phyloP scores from a whole-genome alignment of 495 filamentous ascomycete species.

The Penicillium goetzii region DNA sequence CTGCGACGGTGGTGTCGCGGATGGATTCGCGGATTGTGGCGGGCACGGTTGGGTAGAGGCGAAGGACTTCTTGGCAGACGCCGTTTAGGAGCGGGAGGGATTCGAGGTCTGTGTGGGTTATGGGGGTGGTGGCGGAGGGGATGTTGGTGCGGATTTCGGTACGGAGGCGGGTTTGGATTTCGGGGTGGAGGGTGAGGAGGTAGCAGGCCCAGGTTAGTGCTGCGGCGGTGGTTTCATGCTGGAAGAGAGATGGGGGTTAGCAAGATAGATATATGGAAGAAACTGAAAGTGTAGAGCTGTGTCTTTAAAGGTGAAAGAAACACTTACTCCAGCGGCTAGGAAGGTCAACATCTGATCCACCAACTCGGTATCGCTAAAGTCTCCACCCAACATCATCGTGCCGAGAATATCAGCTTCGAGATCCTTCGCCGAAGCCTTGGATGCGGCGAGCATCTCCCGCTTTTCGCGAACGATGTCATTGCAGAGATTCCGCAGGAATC shows the following conservation, averaged over 20 bases:
- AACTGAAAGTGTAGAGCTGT: not conserved
- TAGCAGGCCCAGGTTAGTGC: slow-evolving; percentile 58
- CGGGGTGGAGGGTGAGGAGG: slow-evolving; percentile 51
- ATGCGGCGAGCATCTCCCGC: slow-evolving; percentile 51
- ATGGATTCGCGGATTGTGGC: slow-evolving; percentile 52
- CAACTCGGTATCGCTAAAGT: slow-evolving; percentile 55
- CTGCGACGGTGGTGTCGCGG: slow-evolving; percentile 49
- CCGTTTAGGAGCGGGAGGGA: slow-evolving; percentile 56
- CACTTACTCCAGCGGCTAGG: slow-evolving; percentile 50
- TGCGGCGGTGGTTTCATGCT: slow-evolving; percentile 59
- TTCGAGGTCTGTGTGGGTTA: slow-evolving; percentile 48
- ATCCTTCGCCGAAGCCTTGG: slow-evolving; percentile 58
- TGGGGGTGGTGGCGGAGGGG: slow-evolving; percentile 32
- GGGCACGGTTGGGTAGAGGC: slow-evolving; percentile 55
- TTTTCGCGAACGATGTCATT: slow-evolving; percentile 70
- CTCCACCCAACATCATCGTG: slow-evolving; percentile 55
- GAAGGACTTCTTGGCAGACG: slow-evolving; percentile 54
- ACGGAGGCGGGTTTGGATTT: slow-evolving; percentile 50
- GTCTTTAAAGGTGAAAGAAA: not conserved
- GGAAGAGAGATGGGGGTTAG: slow-evolving; percentile 20
- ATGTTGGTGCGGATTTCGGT: slow-evolving; percentile 50
- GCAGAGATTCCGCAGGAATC: slow-evolving; percentile 64
- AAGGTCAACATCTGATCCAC: slow-evolving; percentile 62
- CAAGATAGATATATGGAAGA: not conserved
- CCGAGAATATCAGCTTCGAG: slow-evolving; percentile 73